Conservation (phyloP, 2,329 filamentous ascomycete species). For the Phaeosphaeria sp. region DNA sequence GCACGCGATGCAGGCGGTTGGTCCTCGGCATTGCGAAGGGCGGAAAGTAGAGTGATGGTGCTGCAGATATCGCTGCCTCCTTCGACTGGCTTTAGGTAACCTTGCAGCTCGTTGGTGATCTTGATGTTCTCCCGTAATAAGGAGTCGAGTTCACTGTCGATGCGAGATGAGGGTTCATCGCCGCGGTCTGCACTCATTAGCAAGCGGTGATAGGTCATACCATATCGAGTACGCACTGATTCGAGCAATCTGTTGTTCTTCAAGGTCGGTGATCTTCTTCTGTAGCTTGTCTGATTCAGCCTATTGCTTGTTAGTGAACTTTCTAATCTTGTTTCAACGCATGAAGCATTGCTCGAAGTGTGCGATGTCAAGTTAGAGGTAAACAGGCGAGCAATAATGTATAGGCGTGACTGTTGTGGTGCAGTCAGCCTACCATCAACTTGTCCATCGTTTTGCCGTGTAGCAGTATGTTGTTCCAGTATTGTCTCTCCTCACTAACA, state of each 20-base stretch:
- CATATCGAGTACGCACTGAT: constrained; percentile 26
- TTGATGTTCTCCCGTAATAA: constrained; percentile 58
- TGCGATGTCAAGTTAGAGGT: background rate
- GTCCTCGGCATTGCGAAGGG: constrained; percentile 56
- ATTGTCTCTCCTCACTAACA: background rate
- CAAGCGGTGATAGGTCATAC: background rate
- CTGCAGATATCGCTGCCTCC: constrained; percentile 50
- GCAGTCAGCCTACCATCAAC: background rate
- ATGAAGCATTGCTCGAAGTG: background rate
- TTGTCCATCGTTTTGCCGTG: background rate
- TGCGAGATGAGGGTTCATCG: constrained; percentile 44
- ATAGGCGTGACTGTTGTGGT: background rate
- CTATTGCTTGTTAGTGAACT: constrained; percentile 21
- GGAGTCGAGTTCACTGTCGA: constrained; percentile 55
- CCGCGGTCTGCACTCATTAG: constrained; percentile 38
- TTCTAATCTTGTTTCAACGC: background rate
- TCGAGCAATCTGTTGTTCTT: constrained; percentile 36
- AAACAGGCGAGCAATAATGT: background rate
- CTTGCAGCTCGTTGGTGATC: constrained; percentile 54
- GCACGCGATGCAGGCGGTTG: constrained; percentile 43
- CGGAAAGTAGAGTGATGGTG: constrained; percentile 55
- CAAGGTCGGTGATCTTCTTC: constrained; percentile 40
- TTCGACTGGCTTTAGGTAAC: constrained; percentile 52
- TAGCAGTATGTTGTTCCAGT: background rate
- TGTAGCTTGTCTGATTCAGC: constrained; percentile 40